Evolutionary conservation across 192 early-diverging fungal species (phyloP).

Genomic region (Backusella sp.): DNA sequence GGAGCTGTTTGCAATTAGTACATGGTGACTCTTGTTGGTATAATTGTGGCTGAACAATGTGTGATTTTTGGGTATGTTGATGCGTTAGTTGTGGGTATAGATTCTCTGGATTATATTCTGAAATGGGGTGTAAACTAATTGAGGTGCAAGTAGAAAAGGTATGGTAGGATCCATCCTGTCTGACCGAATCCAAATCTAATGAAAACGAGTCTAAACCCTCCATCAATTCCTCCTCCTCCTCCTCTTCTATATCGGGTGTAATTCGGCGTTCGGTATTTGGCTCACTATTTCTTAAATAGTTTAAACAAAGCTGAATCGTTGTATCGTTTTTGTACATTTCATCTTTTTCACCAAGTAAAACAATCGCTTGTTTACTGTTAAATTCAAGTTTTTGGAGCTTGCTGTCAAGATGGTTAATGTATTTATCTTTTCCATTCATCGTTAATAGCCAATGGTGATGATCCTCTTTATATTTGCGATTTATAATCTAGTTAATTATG

Average conservation of each 20-base stretch:
- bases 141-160: slow-evolving; percentile 1
- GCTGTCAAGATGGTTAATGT: neutral
- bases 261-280: neutral
- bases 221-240: neutral
- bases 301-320: neutral
- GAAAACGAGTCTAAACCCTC: slow-evolving; percentile 1
- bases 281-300: neutral
- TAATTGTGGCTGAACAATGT: neutral
- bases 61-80: neutral
- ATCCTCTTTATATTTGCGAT: neutral
- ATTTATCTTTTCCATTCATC: neutral
- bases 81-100: neutral
- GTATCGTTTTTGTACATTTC: neutral
- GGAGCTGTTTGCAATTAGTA: neutral
- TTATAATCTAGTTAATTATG: neutral
- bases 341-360: neutral
- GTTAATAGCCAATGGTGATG: neutral
- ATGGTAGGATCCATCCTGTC: neutral
- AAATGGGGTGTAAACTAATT: neutral
- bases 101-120: neutral
- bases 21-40: neutral
- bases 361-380: neutral
- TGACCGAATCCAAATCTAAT: neutral
- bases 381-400: neutral
- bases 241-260: neutral